These are phyloP conservation scores for Backusella morwellensis DNA, from an alignment of 192 early-diverging fungal species.

Conservation along the genomic window DNA sequence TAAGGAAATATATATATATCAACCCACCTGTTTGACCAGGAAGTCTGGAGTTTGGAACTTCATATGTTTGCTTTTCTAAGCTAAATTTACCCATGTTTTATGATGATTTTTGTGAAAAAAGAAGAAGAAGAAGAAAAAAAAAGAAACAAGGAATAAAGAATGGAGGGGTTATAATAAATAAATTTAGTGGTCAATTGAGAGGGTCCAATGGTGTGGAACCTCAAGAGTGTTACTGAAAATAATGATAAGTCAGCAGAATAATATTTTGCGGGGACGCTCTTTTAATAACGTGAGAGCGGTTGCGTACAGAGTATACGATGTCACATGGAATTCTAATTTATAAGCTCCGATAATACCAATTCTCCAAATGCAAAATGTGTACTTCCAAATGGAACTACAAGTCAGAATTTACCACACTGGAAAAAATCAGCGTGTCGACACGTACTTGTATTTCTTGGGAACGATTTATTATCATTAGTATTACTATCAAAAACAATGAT, in stretches of 20 bases:
- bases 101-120: background rate
- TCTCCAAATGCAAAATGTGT: background rate
- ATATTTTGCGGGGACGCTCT: background rate
- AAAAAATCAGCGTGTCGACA: background rate
- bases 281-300: conserved; percentile 1
- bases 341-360: background rate
- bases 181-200: background rate
- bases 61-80: conserved; percentile 51
- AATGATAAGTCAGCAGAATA: conserved; percentile 17
- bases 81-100: conserved; percentile 31
- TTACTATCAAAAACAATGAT: background rate
- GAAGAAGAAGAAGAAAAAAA: background rate
- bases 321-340: conserved; percentile 6
- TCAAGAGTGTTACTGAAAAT: conserved; percentile 7
- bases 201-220: background rate
- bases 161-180: background rate
- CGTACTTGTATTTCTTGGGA: background rate
- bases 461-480: background rate
- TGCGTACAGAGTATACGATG: background rate
- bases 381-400: background rate
- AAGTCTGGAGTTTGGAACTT: conserved; percentile 44
- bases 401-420: background rate
- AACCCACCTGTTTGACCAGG: conserved; percentile 52
- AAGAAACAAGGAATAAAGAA: conserved; percentile 1
- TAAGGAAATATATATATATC: background rate